Base-by-base conservation (phyloP, 176 grass and related monocot species). In the Raddia guianensis region DNA sequence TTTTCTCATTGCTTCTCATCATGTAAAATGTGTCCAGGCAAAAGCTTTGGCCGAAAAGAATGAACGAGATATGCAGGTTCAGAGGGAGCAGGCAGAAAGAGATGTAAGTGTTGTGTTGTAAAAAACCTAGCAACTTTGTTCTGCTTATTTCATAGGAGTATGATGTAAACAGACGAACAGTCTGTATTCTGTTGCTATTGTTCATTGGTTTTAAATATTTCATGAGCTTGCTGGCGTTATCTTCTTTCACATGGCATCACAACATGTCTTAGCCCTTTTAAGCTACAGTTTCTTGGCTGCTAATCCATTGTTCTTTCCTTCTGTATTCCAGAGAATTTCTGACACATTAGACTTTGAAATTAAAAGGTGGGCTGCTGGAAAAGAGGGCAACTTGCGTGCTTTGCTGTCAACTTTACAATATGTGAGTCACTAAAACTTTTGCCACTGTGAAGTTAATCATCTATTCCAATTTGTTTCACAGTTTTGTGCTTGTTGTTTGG, bases 311-410 rank as follows among this genome's bases (percentile, higher is more conserved):
- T 65, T 70, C 62, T 44, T 64, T 71, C 43, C n/a, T 72, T 57
- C 52, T 94, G 61, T 67, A 89, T 86, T 86, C 60, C 92, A 99
- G 96, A 99, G 96, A 76, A 90, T 99, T 51, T 65, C 67, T 12
- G 96, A 86, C 82, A 78, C 82, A 56, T 76, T 93, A 18, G 92
- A 99, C 86, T 88, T 93, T 19, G 96, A 99, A 84, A 95, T 99
- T 75, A 99, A 89, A 82, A 89, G 96, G 51, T 99, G 96, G 96
- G 82, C 96, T 80, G 90, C 92, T 84, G 96, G 96, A 69, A 99
- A 95, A 90, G 96, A 99, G 85, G 84, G 86, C 84, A 99, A 99
- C 68, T 80, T 99, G 73, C 96, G 96, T 86, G 86, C 96, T 55
- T 84, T 99, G 80, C 72, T 99, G 63, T 95, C 92, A 76, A 95